Conservation (phyloP, 305 asterid genomes). For the Solanum aculeatissimum region DNA sequence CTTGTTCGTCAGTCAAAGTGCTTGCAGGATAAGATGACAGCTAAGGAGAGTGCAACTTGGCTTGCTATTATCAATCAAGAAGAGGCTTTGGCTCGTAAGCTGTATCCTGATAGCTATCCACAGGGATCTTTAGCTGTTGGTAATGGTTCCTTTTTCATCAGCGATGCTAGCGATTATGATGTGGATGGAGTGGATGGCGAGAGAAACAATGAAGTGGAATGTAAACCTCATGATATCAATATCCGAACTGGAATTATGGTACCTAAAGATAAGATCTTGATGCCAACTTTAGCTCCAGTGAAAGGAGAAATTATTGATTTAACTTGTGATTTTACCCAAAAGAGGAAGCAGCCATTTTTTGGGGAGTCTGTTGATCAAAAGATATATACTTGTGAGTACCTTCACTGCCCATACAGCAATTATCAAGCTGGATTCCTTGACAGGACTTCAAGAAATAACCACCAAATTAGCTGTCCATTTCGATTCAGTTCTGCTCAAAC, state of each 20-base stretch:
- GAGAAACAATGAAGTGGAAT: constrained; percentile 13
- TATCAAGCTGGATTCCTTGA: constrained; percentile 34
- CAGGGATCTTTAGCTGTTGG: constrained; percentile 11
- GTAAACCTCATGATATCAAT: constrained; percentile 23
- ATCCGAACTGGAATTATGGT: constrained; percentile 13
- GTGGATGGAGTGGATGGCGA: constrained; percentile 41
- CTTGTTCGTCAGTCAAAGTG: constrained; percentile 54
- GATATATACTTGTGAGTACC: constrained; percentile 42
- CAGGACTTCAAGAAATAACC: constrained; percentile 45
- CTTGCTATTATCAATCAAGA: constrained; percentile 43
- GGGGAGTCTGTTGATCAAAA: constrained; percentile 18
- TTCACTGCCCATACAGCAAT: constrained; percentile 43
- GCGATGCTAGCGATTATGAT: constrained; percentile 38
- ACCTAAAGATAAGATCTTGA: constrained; percentile 2
- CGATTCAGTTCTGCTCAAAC: constrained; percentile 16
- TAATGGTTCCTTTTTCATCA: constrained; percentile 15
- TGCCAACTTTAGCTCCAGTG: constrained; percentile 23
- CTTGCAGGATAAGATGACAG: constrained; percentile 69
- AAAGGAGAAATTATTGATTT: constrained; percentile 40
- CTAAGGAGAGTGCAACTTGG: constrained; percentile 63
- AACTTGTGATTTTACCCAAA: constrained; percentile 21
- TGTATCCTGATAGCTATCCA: constrained; percentile 29
- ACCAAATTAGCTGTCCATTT: constrained; percentile 39
- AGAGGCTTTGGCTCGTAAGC: constrained; percentile 29
- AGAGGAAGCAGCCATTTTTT: constrained; percentile 26